These are phyloP conservation scores for Omphalotus olearius DNA, from an alignment of 1,284 basidiomycete species.

Conservation along the genomic window DNA sequence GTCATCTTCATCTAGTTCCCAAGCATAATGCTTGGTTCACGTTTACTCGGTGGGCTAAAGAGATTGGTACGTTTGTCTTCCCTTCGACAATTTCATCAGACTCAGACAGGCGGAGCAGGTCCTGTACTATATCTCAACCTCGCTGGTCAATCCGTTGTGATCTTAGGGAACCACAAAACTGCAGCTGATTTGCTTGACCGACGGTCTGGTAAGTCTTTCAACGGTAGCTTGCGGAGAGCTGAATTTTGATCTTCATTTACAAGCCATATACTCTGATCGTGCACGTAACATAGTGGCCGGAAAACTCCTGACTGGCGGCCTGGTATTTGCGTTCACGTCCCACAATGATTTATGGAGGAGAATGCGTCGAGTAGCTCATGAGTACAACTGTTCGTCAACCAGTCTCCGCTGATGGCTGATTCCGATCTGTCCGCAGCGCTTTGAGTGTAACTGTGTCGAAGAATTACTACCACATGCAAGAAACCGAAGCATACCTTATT, in stretches of 20 bases:
- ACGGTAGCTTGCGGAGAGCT: too few species aligned
- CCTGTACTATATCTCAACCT: conserved; percentile 7
- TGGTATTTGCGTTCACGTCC: conserved; percentile 15
- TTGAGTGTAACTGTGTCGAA: conserved; percentile 6
- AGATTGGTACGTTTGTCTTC: too few species aligned
- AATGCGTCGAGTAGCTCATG: conserved; percentile 14
- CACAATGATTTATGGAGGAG: conserved; percentile 16
- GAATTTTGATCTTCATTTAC: too few species aligned
- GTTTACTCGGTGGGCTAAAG: too few species aligned
- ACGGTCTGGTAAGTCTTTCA: not conserved
- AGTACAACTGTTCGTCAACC: conserved; percentile 6
- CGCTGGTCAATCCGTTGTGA: conserved; percentile 5
- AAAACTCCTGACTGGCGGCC: conserved; percentile 14
- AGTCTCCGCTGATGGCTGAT: not conserved
- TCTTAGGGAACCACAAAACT: conserved; percentile 2
- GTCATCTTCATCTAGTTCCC: too few species aligned
- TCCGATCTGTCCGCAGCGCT: conserved; percentile 6
- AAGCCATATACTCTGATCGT: conserved; percentile 4
- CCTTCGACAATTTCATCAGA: too few species aligned
- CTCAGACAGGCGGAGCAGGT: not conserved
- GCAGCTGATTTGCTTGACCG: conserved; percentile 7
- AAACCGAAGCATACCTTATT: conserved; percentile 11
- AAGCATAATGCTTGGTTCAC: too few species aligned
- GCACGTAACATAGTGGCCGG: conserved; percentile 16
- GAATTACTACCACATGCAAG: conserved; percentile 10